These are phyloP conservation scores for Aspergillus floridensis DNA, from an alignment of 2,329 filamentous ascomycete genomes.

Conservation along the genomic window DNA sequence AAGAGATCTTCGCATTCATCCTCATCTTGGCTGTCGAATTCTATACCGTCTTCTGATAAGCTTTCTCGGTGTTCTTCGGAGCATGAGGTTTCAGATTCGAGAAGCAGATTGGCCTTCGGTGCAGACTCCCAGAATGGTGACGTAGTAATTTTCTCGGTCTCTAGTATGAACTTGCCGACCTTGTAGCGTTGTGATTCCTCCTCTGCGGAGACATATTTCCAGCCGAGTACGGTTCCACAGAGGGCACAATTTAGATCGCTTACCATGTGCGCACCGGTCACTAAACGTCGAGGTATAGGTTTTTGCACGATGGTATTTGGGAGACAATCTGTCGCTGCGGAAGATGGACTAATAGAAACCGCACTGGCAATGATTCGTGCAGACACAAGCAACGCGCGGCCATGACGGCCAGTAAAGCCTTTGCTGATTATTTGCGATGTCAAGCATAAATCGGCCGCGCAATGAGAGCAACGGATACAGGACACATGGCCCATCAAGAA, in stretches of 20 bases:
- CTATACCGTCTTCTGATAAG: conserved; percentile 38
- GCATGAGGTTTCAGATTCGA: background rate
- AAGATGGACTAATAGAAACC: conserved; percentile 27
- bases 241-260: conserved; percentile 57
- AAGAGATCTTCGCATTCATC: conserved; percentile 67
- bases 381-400: conserved; percentile 62
- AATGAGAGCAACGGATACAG: conserved; percentile 58
- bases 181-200: conserved; percentile 63
- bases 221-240: conserved; percentile 58
- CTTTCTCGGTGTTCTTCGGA: conserved; percentile 10
- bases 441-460: conserved; percentile 58
- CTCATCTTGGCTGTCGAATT: conserved; percentile 65
- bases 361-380: conserved; percentile 37
- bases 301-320: conserved; percentile 60
- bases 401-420: conserved; percentile 64
- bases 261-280: conserved; percentile 63
- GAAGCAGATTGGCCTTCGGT: conserved; percentile 8
- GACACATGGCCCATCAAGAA: conserved; percentile 49
- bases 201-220: conserved; percentile 64
- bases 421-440: conserved; percentile 62
- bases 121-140: conserved; percentile 53
- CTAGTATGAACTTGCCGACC: conserved; percentile 65
- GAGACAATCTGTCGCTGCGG: conserved; percentile 40
- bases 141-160: conserved; percentile 56
- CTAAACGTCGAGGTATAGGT: conserved; percentile 57